Base-by-base conservation (phyloP, 352 stramenopile species). In the Pythium rhizo-oryzae region DNA sequence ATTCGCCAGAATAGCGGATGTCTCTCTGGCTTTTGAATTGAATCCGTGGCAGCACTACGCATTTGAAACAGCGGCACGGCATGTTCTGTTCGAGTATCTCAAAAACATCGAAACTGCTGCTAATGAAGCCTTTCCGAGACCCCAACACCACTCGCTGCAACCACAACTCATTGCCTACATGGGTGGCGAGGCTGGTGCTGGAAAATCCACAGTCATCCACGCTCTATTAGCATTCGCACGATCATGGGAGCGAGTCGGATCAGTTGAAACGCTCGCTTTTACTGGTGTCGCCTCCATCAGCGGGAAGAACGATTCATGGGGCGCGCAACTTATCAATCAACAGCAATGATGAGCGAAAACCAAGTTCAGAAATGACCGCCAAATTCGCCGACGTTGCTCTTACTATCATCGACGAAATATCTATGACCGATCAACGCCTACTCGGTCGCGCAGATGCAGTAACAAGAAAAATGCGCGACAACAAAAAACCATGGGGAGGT, bases 31-130 rank as follows among this genome's bases (percentile, higher is more conserved):
- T 6, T 61, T 61, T 23, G 54, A 61, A 23, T 23, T 61, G 1
- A 61, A 61, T 39, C n/a, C 54, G 0, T 61, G 54, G 35, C 54
- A 61, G 39, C 54, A 61, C 39, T 61, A 51, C n/a, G 54, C 54
- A 1, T 61, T 61, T 18, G 54, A 61, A 23, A 61, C 54, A 0
- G 35, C 54, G 2, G 54, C 54, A 16, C 7, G 54, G 11, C 54
- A 61, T n/a, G 54, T 61, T 23, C 21, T 61, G 4, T 61, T 39
- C 37, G 21, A 61, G 11, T 61, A 61, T 15, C 54, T 60, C 18
- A 33, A 47, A 8, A 33, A 46, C 25, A 58, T 58, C n/a, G 51
- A 58, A 24, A 24, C 3, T 25, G 51, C 30, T 1, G 24, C 39
- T 4, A 8, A 8, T 46, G 39, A 46, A 33, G 16, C 39, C 4